Evolutionary conservation across 768 basidiomycete species (phyloP).

Genomic region (Cystobasidium tubakii): DNA sequence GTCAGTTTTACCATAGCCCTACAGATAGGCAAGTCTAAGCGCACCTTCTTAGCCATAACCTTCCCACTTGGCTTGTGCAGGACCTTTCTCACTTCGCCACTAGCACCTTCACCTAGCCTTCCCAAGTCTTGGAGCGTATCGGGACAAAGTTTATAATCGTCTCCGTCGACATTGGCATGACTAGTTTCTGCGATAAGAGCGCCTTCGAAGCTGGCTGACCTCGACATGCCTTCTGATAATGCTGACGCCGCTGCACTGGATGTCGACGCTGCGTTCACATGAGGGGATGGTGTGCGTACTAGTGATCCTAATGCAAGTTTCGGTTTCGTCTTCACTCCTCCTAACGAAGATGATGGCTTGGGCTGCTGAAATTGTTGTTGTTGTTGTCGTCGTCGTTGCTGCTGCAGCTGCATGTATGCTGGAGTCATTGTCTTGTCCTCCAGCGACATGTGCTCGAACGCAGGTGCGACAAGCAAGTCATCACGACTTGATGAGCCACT

Average conservation of each 20-base stretch:
- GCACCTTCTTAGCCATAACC: constrained; percentile 80
- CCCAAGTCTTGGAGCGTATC: constrained; percentile 43
- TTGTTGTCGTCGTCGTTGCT: not conserved
- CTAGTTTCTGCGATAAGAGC: constrained; percentile 18
- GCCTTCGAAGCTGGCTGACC: constrained; percentile 17
- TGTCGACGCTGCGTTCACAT: constrained; percentile 4
- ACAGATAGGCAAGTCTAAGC: too few relatives aligned
- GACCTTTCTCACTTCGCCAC: constrained; percentile 92
- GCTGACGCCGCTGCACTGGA: not conserved
- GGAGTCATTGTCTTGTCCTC: constrained; percentile 24
- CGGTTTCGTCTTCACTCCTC: not conserved
- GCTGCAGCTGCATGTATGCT: not conserved
- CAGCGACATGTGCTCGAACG: constrained; percentile 19
- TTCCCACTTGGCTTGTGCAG: constrained; percentile 69
- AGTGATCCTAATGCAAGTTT: not conserved
- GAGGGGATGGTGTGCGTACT: constrained; percentile 2
- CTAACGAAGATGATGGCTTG: not conserved
- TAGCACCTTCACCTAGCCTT: constrained; percentile 87
- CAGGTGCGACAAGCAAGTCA: not conserved
- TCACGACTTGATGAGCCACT: constrained; percentile 5
- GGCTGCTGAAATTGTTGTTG: not conserved
- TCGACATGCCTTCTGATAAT: not conserved
- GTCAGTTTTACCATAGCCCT: too few relatives aligned
- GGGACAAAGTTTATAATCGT: constrained; percentile 27
- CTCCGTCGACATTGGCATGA: constrained; percentile 7